A percentile compares a stretch with the other conserved stretches of the same genome.
phyloP scores from a whole-genome alignment of 331 rosid genomes.

The Cydonia oblonga region DNA sequence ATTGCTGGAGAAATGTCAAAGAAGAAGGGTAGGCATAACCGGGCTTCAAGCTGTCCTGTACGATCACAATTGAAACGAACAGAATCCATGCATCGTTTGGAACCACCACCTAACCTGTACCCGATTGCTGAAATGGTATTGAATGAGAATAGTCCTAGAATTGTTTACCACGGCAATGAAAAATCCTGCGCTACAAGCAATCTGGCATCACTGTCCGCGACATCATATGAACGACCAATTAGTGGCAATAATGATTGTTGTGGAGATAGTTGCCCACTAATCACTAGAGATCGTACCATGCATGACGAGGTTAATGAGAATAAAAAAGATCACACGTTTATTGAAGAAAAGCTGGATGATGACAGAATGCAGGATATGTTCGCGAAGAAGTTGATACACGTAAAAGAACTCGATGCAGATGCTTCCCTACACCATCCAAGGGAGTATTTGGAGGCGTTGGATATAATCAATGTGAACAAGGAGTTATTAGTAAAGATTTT shows the following conservation, averaged over 20 bases:
- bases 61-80: constrained; percentile 15
- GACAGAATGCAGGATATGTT: background rate
- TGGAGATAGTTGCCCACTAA: constrained; percentile 14
- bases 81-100: constrained; percentile 12
- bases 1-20: constrained; percentile 36
- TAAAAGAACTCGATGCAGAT: constrained; percentile 32
- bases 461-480: constrained; percentile 32
- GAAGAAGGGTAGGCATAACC: constrained; percentile 34
- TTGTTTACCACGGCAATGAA: constrained; percentile 6
- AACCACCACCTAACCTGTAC: constrained; percentile 16
- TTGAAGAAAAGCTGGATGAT: constrained; percentile 1
- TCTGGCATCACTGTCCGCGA: constrained; percentile 5
- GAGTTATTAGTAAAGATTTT: constrained; percentile 27
- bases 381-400: constrained; percentile 27
- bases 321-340: background rate
- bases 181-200: constrained; percentile 15
- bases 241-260: constrained; percentile 1
- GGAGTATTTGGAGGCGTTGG: constrained; percentile 57
- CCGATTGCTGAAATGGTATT: constrained; percentile 17
- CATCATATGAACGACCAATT: constrained; percentile 14
- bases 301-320: constrained; percentile 21
- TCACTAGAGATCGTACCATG: constrained; percentile 5
- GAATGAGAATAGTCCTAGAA: constrained; percentile 18
- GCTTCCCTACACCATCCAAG: constrained; percentile 36
- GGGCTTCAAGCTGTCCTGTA: constrained; percentile 45